phyloP scores from a whole-genome alignment of 345 rosid species.

The Citrus maxima region DNA sequence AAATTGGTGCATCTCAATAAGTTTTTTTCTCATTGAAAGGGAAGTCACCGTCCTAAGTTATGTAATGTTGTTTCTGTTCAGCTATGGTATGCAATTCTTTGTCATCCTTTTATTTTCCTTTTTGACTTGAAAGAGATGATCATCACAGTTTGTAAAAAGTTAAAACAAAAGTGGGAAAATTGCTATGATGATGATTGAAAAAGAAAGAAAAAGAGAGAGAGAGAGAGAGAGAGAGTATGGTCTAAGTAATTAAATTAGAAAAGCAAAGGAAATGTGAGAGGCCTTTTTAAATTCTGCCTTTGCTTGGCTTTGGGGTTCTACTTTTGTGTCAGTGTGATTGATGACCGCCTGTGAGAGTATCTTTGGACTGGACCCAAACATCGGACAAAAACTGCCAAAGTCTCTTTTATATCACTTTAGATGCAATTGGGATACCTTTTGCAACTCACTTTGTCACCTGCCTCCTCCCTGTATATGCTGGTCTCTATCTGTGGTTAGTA shows the following conservation, averaged over 20 bases:
- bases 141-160: neutral
- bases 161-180: neutral
- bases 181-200: conserved; percentile 29
- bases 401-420: neutral
- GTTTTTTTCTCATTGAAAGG: conserved; percentile 1
- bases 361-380: conserved; percentile 5
- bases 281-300: no score
- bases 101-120: neutral
- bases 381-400: conserved; percentile 9
- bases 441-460: conserved; percentile 8
- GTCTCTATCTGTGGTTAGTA: neutral
- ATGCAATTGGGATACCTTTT: conserved; percentile 11
- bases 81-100: no score
- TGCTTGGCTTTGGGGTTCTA: no score
- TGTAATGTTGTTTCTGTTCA: neutral
- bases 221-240: neutral
- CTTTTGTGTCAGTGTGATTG: no score
- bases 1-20: conserved; percentile 10
- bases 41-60: conserved; percentile 7
- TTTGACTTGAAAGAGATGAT: neutral
- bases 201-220: conserved; percentile 9
- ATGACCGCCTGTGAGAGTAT: neutral
- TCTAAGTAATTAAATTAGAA: neutral
- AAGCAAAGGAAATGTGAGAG: neutral
- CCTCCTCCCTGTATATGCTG: no score